Evolutionary conservation across 495 filamentous ascomycete genomes (phyloP), one percentile per base, ranked within the genome.

Genomic region (Neurospora sp.): DNA sequence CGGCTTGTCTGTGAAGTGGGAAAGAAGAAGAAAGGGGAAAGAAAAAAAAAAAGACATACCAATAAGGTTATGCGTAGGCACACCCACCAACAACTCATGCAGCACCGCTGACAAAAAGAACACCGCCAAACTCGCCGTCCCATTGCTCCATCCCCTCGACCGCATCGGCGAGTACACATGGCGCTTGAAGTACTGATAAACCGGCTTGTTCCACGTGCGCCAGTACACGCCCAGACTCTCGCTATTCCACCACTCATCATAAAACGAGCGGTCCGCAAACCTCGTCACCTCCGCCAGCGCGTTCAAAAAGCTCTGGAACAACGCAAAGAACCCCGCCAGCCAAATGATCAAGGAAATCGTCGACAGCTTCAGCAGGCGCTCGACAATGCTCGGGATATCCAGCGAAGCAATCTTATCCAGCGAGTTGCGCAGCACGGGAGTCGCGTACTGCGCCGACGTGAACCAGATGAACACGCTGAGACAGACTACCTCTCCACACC

Each of bases 171-270:
- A 89, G 83, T 93, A 97, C 39, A 99, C 88, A 80, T 99, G 96
- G 46, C 96, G 83, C 76, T 91, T 93, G 93, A 99, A 97, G 82
- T 96, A 99, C 68, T 93, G 88, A 78, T 96, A 96, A 12, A 98
- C 95, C 3, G 96, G 96, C 76, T 96, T 96, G 79, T 99, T 99
- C 96, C 96, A 99, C 0, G 91, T 92, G 31, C 93, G 87, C 96
- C 96, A 99, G 84, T 99, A 99, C 9, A 85, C 86, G 4, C 95
- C 93, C 4, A 98, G 82, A 73, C 90, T 92, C 18, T 90, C 89
- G 61, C 90, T 93, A 78, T 99, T 99, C 96, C 95, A 99, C 96
- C 96, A 99, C 72, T 96, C 93, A 1, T 92, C 90, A 80, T 99
- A 99, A 80, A 98, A 99, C 68, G 95, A 91, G 20, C 96, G 88